These are phyloP conservation scores for Candida ovalis DNA, from an alignment of 805 yeast species.

Conservation along the genomic window DNA sequence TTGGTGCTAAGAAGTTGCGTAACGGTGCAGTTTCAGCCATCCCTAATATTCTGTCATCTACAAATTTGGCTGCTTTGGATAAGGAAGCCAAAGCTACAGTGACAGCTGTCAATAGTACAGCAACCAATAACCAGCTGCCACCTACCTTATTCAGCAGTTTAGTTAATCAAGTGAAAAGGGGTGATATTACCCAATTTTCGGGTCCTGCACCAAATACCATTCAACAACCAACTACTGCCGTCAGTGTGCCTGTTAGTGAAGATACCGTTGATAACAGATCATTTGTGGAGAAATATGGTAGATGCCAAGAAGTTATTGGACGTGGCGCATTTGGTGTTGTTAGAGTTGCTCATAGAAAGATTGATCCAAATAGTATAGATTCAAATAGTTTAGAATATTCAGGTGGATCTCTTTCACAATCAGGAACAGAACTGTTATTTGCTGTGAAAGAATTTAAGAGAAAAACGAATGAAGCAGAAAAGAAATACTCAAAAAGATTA, in stretches of 20 bases:
- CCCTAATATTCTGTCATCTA: slow-evolving; percentile 52
- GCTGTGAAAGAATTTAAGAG: slow-evolving; percentile 87
- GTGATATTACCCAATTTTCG: slow-evolving; percentile 30
- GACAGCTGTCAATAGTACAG: slow-evolving; percentile 21
- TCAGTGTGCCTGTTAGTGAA: slow-evolving; percentile 11
- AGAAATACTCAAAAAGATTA: slow-evolving; percentile 65
- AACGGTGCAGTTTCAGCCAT: slow-evolving; percentile 72
- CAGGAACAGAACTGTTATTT: slow-evolving; percentile 44
- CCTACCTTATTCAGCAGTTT: slow-evolving; percentile 71
- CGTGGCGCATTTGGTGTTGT: slow-evolving; percentile 94
- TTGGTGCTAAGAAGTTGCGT: slow-evolving; percentile 44
- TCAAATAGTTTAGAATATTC: slow-evolving; percentile 4
- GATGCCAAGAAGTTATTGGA: slow-evolving; percentile 93
- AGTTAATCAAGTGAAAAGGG: slow-evolving; percentile 50
- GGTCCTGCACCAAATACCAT: slow-evolving; percentile 12
- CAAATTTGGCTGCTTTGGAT: slow-evolving; percentile 26
- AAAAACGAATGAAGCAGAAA: slow-evolving; percentile 56
- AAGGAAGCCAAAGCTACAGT: slow-evolving; percentile 25
- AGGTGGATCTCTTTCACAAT: not conserved
- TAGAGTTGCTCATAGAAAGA: slow-evolving; percentile 74
- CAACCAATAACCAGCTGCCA: slow-evolving; percentile 35
- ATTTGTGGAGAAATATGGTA: slow-evolving; percentile 85
- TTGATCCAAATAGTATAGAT: slow-evolving; percentile 13
- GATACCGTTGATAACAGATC: slow-evolving; percentile 42
- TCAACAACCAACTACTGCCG: slow-evolving; percentile 23